phyloP scores from a whole-genome alignment of 371 early-diverging fungal species.

The Paraphysoderma sedebokerense region DNA sequence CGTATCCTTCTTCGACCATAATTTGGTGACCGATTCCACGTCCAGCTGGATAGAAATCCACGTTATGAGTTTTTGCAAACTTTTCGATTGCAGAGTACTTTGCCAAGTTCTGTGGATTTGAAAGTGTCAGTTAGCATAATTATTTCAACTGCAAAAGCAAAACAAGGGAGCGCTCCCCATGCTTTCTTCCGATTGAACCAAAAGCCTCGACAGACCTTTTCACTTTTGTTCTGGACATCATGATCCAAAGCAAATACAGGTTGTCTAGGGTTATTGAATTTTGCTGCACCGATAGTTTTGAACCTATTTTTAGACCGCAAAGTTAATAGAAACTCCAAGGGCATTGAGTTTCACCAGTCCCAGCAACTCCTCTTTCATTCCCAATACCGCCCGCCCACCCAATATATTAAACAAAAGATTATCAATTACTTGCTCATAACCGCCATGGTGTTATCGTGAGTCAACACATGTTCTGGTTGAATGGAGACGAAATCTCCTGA shows the following conservation, averaged over 20 bases:
- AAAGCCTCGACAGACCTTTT: constrained; percentile 27
- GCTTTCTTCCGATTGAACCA: too few relatives aligned
- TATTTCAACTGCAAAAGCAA: not conserved
- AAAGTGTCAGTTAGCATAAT: not conserved
- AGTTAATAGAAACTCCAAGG: not conserved
- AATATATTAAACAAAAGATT: not conserved
- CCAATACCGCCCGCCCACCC: not conserved
- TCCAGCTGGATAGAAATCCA: constrained; percentile 87
- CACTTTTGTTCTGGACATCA: constrained; percentile 84
- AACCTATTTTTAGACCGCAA: constrained; percentile 44
- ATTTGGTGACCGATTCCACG: constrained; percentile 94
- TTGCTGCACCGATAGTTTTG: constrained; percentile 68
- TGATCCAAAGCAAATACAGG: constrained; percentile 91
- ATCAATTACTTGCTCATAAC: constrained; percentile 65
- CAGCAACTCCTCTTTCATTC: not conserved
- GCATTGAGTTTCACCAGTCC: not conserved
- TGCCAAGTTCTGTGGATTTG: constrained; percentile 59
- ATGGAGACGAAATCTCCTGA: constrained; percentile 87
- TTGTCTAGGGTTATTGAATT: constrained; percentile 57
- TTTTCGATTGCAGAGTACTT: constrained; percentile 69
- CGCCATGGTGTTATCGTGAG: constrained; percentile 92
- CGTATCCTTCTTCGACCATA: constrained; percentile 90
- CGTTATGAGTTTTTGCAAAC: constrained; percentile 65
- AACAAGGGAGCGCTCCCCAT: too few relatives aligned
- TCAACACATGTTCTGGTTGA: constrained; percentile 75